These are phyloP conservation scores for Alnus glutinosa DNA, from an alignment of 306 rosid species.

Conservation along the genomic window DNA sequence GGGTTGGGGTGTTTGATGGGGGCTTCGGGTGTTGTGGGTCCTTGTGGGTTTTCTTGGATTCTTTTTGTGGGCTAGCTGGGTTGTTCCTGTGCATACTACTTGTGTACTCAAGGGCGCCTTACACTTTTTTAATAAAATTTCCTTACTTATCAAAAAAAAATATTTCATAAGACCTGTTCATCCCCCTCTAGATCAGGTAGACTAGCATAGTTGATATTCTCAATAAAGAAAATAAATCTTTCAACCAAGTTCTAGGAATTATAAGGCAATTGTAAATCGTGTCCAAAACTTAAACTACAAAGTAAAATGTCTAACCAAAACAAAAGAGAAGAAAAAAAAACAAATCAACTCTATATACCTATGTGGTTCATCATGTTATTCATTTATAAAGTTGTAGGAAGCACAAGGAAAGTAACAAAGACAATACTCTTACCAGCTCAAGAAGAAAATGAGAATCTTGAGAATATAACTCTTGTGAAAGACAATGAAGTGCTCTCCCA, in stretches of 20 bases:
- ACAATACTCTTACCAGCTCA: slow-evolving; percentile 69
- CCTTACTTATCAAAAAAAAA: no score
- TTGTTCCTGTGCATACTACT: no score
- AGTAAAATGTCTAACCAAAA: background rate
- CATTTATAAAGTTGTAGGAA: background rate
- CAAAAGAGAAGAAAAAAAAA: background rate
- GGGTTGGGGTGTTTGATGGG: no score
- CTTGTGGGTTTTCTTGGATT: no score
- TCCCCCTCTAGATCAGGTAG: no score
- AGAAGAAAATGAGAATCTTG: slow-evolving; percentile 98
- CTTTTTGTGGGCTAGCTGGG: no score
- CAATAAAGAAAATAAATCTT: background rate
- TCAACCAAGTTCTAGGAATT: background rate
- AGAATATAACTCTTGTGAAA: slow-evolving; percentile 94
- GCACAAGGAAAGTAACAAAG: slow-evolving; percentile 21
- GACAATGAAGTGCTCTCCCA: slow-evolving; percentile 98
- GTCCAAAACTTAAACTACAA: background rate
- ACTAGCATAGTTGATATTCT: no score
- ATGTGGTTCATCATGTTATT: slow-evolving; percentile 9
- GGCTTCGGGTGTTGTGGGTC: no score
- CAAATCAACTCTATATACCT: background rate
- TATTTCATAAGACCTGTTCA: no score
- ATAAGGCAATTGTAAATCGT: background rate
- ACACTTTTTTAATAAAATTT: no score
- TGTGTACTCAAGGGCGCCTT: no score